Conservation (phyloP, 768 basidiomycete genomes). For the Lactifluus volemus region DNA sequence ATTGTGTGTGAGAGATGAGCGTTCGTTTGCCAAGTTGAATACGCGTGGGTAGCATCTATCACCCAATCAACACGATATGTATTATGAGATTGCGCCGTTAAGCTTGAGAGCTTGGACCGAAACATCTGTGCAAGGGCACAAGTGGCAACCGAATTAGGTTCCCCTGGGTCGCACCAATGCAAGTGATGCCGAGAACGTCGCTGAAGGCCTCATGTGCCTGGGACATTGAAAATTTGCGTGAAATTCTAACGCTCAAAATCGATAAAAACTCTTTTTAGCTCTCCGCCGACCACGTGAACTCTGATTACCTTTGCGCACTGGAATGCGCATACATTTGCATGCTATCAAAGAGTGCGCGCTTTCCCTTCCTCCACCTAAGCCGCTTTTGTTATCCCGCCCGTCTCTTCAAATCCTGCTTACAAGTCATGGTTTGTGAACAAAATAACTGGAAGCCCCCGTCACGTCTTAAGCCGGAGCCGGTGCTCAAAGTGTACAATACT, state of each 20-base stretch:
- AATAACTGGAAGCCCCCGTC: constrained; percentile 43
- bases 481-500: constrained; percentile 85
- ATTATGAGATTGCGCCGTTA: not conserved
- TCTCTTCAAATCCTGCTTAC: not conserved
- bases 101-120: not conserved
- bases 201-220: constrained; percentile 7
- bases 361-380: not conserved
- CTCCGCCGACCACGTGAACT: not conserved
- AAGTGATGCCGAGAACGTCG: not conserved
- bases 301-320: too few species aligned
- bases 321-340: not conserved
- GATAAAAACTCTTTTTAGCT: not conserved
- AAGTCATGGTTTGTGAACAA: constrained; percentile 49
- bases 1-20: not conserved
- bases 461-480: constrained; percentile 47
- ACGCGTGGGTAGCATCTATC: not conserved
- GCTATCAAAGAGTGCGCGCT: not conserved
- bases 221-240: not conserved
- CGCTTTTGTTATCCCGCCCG: not conserved
- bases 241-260: not conserved
- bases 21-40: not conserved
- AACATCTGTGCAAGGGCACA: not conserved
- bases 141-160: not conserved
- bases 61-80: not conserved
- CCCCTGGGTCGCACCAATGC: not conserved